Evolutionary conservation across 164 flowering plant genomes (phyloP).

Genomic region (Piper betle): DNA sequence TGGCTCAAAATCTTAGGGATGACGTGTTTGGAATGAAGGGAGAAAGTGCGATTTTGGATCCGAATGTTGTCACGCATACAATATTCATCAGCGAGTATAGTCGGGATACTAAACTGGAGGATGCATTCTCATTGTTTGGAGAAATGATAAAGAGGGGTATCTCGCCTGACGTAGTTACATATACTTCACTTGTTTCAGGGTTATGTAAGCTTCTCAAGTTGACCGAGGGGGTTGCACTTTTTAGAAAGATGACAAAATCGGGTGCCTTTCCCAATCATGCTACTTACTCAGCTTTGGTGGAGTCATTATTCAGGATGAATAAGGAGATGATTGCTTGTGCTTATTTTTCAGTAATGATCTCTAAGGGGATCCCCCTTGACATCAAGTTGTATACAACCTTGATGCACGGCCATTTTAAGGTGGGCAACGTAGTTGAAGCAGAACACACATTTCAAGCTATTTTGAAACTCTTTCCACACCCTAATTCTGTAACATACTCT

Average conservation of each 20-base stretch:
- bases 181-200: conserved; percentile 45
- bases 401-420: conserved; percentile 76
- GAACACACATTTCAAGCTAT: conserved; percentile 37
- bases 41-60: conserved; percentile 15
- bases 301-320: conserved; percentile 43
- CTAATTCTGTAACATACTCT: conserved; percentile 51
- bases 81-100: conserved; percentile 43
- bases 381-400: conserved; percentile 43
- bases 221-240: conserved; percentile 36
- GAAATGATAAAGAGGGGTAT: conserved; percentile 56
- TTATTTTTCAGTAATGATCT: conserved; percentile 52
- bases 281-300: conserved; percentile 44
- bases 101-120: conserved; percentile 30
- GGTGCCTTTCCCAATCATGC: conserved; percentile 65
- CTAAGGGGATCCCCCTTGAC: conserved; percentile 58
- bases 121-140: conserved; percentile 47
- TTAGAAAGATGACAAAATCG: conserved; percentile 55
- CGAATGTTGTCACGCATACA: conserved; percentile 53
- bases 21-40: conserved; percentile 19
- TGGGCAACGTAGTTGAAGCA: conserved; percentile 50
- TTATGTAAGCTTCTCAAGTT: conserved; percentile 54
- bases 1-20: conserved; percentile 41
- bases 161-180: conserved; percentile 66
- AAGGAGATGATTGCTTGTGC: conserved; percentile 24
- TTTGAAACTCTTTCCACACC: conserved; percentile 23